These are phyloP conservation scores for Phylloboletellus chloephorus DNA, from an alignment of 1,284 basidiomycete genomes.

Conservation along the genomic window DNA sequence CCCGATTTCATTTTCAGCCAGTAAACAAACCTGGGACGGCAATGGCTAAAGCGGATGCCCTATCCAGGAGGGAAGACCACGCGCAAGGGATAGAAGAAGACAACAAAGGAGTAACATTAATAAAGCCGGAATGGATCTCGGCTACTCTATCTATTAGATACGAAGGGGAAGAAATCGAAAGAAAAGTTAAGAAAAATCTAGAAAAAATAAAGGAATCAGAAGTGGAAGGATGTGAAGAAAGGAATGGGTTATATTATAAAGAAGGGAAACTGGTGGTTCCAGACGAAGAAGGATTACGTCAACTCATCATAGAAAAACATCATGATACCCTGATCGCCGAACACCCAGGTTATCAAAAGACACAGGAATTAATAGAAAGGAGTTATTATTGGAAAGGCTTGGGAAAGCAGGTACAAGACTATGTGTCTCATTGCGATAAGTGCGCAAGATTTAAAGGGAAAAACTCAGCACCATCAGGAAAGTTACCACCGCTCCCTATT, in stretches of 20 bases:
- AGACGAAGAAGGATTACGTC: background rate
- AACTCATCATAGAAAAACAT: background rate
- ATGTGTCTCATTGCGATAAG: no score
- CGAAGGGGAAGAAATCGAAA: no score
- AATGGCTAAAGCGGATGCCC: background rate
- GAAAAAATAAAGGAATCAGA: background rate
- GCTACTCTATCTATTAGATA: no score
- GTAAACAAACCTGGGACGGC: background rate
- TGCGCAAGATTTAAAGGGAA: no score
- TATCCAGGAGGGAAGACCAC: conserved; percentile 30
- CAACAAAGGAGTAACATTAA: conserved; percentile 29
- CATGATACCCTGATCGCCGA: background rate
- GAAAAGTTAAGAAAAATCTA: background rate
- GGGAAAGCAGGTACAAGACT: no score
- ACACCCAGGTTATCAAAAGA: background rate
- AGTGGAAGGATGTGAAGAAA: background rate
- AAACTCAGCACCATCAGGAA: no score
- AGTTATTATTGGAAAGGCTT: no score
- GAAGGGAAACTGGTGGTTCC: background rate
- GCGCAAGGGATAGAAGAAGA: conserved; percentile 22
- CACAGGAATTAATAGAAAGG: no score
- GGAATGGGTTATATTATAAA: background rate
- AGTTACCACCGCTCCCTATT: no score
- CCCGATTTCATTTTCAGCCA: background rate
- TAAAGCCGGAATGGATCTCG: conserved; percentile 16